phyloP scores from a whole-genome alignment of 108 stramenopile genomes.

The Cyclotella distinguenda region DNA sequence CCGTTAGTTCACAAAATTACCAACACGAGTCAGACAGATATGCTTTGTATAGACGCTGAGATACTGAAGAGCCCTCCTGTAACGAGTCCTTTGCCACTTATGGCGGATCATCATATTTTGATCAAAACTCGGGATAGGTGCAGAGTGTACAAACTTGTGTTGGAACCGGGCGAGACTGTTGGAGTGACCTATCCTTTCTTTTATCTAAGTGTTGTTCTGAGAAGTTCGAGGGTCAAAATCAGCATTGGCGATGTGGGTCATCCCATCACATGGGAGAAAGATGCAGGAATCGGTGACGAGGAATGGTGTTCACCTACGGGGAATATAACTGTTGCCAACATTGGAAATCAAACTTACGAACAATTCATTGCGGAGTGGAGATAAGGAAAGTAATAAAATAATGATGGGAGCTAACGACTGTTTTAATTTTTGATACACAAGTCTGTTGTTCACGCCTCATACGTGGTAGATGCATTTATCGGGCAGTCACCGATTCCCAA shows the following conservation, averaged over 20 bases:
- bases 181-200: constrained; percentile 72
- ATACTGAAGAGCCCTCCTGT: constrained; percentile 61
- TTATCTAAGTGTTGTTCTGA: constrained; percentile 49
- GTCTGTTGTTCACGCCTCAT: background rate
- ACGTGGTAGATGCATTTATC: background rate
- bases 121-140: constrained; percentile 57
- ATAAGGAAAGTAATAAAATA: constrained; percentile 14
- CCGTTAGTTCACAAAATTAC: constrained; percentile 73
- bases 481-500: background rate
- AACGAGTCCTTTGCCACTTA: constrained; percentile 31
- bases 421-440: background rate
- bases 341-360: constrained; percentile 43
- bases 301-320: constrained; percentile 54
- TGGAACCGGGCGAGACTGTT: constrained; percentile 56
- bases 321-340: constrained; percentile 44
- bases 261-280: constrained; percentile 30
- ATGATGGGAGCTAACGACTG: background rate
- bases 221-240: constrained; percentile 37
- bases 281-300: constrained; percentile 36
- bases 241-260: constrained; percentile 18
- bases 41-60: constrained; percentile 76
- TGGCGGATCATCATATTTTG: constrained; percentile 54
- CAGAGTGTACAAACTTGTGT: constrained; percentile 58
- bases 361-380: constrained; percentile 72
- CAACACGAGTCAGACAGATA: constrained; percentile 36